Evolutionary conservation across 139 green algal genomes (phyloP).

Genomic region (Coelastrella sp.): DNA sequence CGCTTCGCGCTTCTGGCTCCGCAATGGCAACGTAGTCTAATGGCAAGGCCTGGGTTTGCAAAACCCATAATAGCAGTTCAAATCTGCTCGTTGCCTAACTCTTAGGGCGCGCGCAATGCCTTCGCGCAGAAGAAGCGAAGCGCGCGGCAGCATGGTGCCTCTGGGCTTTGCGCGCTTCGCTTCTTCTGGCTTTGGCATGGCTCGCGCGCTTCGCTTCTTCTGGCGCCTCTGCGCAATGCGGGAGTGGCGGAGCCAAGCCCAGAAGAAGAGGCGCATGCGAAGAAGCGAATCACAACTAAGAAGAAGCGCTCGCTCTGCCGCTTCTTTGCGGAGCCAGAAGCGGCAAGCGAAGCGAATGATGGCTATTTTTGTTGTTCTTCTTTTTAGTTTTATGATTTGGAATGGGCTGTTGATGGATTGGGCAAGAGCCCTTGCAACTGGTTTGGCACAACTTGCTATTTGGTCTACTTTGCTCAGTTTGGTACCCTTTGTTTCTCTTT

Average conservation of each 20-base stretch:
- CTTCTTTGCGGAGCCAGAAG: not conserved
- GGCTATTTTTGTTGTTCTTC: conserved; percentile 34
- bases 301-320: not conserved
- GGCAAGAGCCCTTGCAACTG: not conserved
- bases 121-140: too few species aligned
- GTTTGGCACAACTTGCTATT: conserved; percentile 11
- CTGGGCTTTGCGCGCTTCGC: not conserved
- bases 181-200: not conserved
- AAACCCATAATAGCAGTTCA: conserved; percentile 45
- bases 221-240: too few species aligned
- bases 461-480: conserved; percentile 9
- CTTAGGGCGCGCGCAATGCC: too few species aligned
- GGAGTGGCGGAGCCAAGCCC: too few species aligned
- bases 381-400: conserved; percentile 13
- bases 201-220: not conserved
- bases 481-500: conserved; percentile 43
- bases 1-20: too few species aligned
- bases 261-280: not conserved
- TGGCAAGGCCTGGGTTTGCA: conserved; percentile 42
- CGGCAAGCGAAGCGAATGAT: conserved; percentile 3
- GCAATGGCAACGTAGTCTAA: conserved; percentile 35
- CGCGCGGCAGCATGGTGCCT: not conserved
- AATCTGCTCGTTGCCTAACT: conserved; percentile 34
- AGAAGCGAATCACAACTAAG: not conserved
- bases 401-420: not conserved